phyloP scores from a whole-genome alignment of 1,284 basidiomycete genomes.

The Leccinum fuscescens region DNA sequence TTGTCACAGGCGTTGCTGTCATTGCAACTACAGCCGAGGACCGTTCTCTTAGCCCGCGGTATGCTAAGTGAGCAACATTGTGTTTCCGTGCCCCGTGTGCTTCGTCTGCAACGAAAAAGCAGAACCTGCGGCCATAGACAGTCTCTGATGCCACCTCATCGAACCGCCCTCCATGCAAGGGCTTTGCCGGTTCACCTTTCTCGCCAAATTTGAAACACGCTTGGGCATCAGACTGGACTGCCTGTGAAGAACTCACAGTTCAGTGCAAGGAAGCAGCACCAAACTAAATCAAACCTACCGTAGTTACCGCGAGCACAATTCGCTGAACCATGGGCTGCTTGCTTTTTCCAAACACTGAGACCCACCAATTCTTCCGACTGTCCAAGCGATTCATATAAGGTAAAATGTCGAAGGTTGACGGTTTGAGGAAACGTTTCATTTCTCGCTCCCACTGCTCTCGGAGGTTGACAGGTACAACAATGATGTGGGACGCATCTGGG shows the following conservation, averaged over 20 bases:
- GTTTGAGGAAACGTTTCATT: background rate
- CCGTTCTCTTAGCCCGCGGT: background rate
- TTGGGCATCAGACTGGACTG: background rate
- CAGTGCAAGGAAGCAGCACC: background rate
- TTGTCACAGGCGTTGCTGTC: too few relatives aligned
- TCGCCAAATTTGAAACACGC: background rate
- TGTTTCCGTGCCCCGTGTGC: background rate
- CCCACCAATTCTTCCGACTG: background rate
- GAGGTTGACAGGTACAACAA: background rate
- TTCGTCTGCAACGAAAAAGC: background rate
- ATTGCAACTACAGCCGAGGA: background rate
- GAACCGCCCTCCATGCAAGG: background rate
- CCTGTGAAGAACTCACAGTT: background rate
- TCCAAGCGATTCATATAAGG: background rate
- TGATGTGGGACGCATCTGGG: background rate
- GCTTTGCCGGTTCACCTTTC: background rate
- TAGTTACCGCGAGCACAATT: background rate
- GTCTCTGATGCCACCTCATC: background rate
- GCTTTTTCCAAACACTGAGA: background rate
- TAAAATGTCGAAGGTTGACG: background rate
- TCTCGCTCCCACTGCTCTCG: background rate
- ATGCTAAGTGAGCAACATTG: background rate
- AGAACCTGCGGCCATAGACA: background rate
- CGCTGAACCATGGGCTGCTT: background rate
- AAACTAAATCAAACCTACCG: background rate